Percentiles rank a stretch among this genome's conserved stretches.
phyloP scores from a whole-genome alignment of 2,329 filamentous ascomycete genomes.

The Botrytis cinerea region DNA sequence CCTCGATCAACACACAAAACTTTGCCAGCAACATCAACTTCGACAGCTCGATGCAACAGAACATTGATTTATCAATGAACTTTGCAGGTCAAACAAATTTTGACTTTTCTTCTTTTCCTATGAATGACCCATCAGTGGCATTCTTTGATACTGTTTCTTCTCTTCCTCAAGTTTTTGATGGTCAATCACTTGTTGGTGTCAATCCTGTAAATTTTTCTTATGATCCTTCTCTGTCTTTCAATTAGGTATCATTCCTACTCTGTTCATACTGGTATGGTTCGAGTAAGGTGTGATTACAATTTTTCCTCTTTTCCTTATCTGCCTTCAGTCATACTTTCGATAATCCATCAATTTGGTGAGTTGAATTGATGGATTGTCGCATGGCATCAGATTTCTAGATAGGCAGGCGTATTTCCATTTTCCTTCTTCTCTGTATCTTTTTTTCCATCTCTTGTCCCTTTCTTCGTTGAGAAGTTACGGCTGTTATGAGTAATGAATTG shows the following conservation, averaged over 20 bases:
- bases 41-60: constrained; percentile 29
- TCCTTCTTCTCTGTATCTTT: neutral
- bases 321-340: constrained; percentile 4
- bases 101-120: constrained; percentile 26
- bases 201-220: constrained; percentile 32
- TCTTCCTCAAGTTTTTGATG: constrained; percentile 30
- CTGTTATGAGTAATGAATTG: constrained; percentile 12
- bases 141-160: constrained; percentile 32
- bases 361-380: constrained; percentile 26
- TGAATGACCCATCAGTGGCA: constrained; percentile 31
- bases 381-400: constrained; percentile 13
- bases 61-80: constrained; percentile 36
- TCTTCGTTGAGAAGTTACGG: constrained; percentile 3
- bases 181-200: constrained; percentile 30
- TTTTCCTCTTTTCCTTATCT: constrained; percentile 17
- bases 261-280: constrained; percentile 27
- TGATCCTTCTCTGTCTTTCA: constrained; percentile 23
- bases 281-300: constrained; percentile 27
- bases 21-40: constrained; percentile 29
- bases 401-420: constrained; percentile 12
- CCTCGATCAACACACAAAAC: constrained; percentile 25
- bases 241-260: constrained; percentile 16
- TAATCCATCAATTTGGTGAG: constrained; percentile 20
- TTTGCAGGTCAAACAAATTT: constrained; percentile 33
- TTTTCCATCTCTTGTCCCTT: neutral